Conservation (phyloP, 371 early-diverging fungal species). For the Blyttiomyces sp. region DNA sequence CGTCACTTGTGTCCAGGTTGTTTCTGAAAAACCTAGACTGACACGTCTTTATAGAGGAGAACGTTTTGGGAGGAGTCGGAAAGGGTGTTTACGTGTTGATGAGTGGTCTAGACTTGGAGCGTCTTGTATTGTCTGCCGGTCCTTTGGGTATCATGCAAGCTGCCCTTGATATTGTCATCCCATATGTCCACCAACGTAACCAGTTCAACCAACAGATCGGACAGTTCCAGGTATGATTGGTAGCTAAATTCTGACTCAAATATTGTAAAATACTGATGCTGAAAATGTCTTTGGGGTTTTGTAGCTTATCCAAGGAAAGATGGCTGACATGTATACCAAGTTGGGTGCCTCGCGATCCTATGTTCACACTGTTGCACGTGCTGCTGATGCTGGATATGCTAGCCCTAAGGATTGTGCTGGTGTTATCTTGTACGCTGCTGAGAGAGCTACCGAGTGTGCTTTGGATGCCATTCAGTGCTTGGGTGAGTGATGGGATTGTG, state of each 20-base stretch:
- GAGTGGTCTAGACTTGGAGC: slow-evolving; percentile 92
- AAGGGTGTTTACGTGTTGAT: slow-evolving; percentile 97
- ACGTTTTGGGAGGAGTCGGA: slow-evolving; percentile 81
- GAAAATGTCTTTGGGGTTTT: too few species aligned
- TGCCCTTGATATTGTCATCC: slow-evolving; percentile 76
- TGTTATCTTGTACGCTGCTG: slow-evolving; percentile 92
- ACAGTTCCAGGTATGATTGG: slow-evolving; percentile 70
- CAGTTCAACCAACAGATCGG: slow-evolving; percentile 89
- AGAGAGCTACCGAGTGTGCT: slow-evolving; percentile 93
- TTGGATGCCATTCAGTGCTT: slow-evolving; percentile 94
- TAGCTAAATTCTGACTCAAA: too few species aligned
- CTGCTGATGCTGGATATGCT: slow-evolving; percentile 75
- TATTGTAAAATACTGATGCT: too few species aligned
- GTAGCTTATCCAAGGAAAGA: slow-evolving; percentile 83
- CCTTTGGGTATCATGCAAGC: slow-evolving; percentile 94
- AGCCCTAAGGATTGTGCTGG: slow-evolving; percentile 90
- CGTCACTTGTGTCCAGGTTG: too few species aligned
- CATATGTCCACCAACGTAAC: slow-evolving; percentile 85
- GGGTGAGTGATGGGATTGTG: slow-evolving; percentile 91
- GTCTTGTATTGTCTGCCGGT: slow-evolving; percentile 91
- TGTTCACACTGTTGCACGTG: slow-evolving; percentile 88
- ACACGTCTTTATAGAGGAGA: slow-evolving; percentile 72
- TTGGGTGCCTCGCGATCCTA: slow-evolving; percentile 87
- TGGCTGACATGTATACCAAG: slow-evolving; percentile 98
- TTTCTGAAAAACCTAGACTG: too few species aligned